Evolutionary conservation across 805 yeast species (phyloP).

Genomic region (Diddensiella santjacobensis): DNA sequence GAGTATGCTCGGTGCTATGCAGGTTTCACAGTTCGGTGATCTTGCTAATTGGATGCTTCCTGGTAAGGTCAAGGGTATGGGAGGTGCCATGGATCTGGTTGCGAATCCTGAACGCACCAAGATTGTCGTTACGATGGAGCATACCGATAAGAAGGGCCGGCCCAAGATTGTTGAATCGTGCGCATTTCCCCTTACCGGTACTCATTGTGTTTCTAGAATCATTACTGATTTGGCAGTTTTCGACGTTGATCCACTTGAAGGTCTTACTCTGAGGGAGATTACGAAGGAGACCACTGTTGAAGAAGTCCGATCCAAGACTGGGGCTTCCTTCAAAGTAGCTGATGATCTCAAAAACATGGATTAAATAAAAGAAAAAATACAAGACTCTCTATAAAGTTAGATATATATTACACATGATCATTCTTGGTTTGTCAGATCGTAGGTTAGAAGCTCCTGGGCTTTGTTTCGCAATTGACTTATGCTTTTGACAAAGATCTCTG

Average conservation of each 20-base stretch:
- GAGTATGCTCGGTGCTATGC: constrained; percentile 43
- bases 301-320: constrained; percentile 36
- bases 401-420: background rate
- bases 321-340: constrained; percentile 34
- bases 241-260: constrained; percentile 36
- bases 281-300: constrained; percentile 34
- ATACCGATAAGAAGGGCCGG: constrained; percentile 42
- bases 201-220: constrained; percentile 39
- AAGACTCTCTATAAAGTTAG: background rate
- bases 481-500: constrained; percentile 89
- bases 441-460: constrained; percentile 29
- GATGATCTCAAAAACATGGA: constrained; percentile 12
- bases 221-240: constrained; percentile 45
- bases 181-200: constrained; percentile 42
- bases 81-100: constrained; percentile 49
- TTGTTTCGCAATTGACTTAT: constrained; percentile 82
- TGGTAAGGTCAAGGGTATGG: constrained; percentile 45
- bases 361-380: background rate
- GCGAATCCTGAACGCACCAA: constrained; percentile 40
- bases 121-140: constrained; percentile 44
- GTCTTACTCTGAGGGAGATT: constrained; percentile 38
- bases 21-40: constrained; percentile 41
- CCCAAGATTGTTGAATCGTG: constrained; percentile 41
- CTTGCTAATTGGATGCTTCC: constrained; percentile 48
- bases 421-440: constrained; percentile 13